phyloP scores from a whole-genome alignment of 176 grass and related monocot species.

The Carex parvula region DNA sequence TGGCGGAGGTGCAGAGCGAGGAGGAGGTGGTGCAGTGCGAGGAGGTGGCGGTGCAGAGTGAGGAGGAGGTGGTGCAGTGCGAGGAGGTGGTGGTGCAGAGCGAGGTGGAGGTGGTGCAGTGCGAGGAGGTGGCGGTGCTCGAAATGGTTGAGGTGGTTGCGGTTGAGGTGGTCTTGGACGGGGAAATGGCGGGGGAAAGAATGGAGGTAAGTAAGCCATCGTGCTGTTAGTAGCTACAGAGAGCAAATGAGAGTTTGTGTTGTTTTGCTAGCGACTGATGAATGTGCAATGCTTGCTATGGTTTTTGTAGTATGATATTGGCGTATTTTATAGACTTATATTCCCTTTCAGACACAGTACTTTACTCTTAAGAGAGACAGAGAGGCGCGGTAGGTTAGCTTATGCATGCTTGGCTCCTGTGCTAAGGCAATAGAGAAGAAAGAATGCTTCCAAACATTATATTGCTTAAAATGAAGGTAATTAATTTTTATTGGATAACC shows the following conservation, averaged over 20 bases:
- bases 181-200: constrained; percentile 27
- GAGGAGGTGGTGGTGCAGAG: background rate
- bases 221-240: constrained; percentile 24
- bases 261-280: constrained; percentile 30
- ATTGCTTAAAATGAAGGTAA: constrained; percentile 42
- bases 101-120: background rate
- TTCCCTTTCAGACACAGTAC: background rate
- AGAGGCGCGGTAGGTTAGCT: constrained; percentile 11
- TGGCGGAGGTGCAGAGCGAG: constrained; percentile 1
- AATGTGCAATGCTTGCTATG: background rate
- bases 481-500: background rate
- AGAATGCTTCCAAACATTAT: constrained; percentile 52
- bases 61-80: too few relatives aligned
- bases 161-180: constrained; percentile 17
- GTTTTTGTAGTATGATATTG: constrained; percentile 5
- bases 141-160: constrained; percentile 8
- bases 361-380: constrained; percentile 10
- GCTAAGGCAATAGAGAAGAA: constrained; percentile 44
- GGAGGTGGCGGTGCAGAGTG: background rate
- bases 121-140: constrained; percentile 16
- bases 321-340: background rate
- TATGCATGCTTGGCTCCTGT: constrained; percentile 48
- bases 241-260: constrained; percentile 14
- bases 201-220: background rate
- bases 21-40: background rate